phyloP scores from a whole-genome alignment of 805 yeast species.

The Grigorovia jiainica region DNA sequence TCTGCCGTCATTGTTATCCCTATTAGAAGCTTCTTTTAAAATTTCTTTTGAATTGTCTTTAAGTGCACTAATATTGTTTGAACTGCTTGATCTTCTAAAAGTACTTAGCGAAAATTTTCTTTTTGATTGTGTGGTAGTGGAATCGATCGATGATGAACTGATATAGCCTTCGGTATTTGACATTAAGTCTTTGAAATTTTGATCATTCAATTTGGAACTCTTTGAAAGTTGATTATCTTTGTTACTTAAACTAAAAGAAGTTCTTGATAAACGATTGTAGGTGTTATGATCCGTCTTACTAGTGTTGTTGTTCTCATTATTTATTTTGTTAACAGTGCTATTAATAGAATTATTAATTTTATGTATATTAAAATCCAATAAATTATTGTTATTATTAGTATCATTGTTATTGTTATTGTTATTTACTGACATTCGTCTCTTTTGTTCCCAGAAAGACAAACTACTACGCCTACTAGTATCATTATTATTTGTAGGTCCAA shows the following conservation, averaged over 20 bases:
- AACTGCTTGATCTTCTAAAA: constrained; percentile 21
- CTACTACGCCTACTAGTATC: constrained; percentile 10
- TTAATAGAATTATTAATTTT: constrained; percentile 1
- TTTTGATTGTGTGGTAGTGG: constrained; percentile 3
- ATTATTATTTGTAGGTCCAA: background rate
- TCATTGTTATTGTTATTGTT: constrained; percentile 11
- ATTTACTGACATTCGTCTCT: constrained; percentile 32
- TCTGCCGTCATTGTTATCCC: background rate
- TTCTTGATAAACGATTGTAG: background rate
- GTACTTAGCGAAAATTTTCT: constrained; percentile 6
- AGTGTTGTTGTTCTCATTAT: background rate
- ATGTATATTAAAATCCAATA: too few species aligned
- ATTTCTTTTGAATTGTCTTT: constrained; percentile 1
- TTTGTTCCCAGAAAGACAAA: constrained; percentile 33
- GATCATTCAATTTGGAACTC: constrained; percentile 27
- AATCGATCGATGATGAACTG: constrained; percentile 25
- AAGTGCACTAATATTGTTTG: constrained; percentile 14
- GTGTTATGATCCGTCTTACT: background rate
- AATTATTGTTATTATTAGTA: background rate
- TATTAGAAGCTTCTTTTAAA: background rate
- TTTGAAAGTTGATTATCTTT: constrained; percentile 6
- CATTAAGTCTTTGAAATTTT: constrained; percentile 28
- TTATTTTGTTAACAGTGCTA: background rate
- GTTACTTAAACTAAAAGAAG: background rate
- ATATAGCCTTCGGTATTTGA: constrained; percentile 19